These are phyloP conservation scores for Aspergillus quadricinctus DNA, from an alignment of 2,329 filamentous ascomycete genomes.

Conservation along the genomic window DNA sequence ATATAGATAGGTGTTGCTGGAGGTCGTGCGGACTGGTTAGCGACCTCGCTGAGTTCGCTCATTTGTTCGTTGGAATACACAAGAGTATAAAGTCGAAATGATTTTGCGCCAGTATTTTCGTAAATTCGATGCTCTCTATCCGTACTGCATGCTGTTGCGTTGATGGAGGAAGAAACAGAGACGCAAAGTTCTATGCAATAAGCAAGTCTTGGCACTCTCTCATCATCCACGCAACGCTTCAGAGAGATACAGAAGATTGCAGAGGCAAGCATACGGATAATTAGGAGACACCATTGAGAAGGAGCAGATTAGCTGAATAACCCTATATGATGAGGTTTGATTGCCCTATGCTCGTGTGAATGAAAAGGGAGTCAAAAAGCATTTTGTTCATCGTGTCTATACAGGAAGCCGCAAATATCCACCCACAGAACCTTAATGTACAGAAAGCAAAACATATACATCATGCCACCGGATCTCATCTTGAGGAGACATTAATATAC, in stretches of 20 bases:
- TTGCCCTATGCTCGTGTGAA: background rate
- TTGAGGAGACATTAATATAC: background rate
- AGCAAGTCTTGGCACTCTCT: background rate
- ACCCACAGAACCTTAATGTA: background rate
- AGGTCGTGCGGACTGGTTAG: conserved; percentile 23
- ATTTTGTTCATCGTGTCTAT: background rate
- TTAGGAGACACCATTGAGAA: background rate
- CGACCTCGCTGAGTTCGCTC: conserved; percentile 7
- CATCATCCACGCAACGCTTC: background rate
- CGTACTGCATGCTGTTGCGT: background rate
- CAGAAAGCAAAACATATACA: background rate
- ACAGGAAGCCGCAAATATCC: background rate
- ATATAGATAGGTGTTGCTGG: conserved; percentile 62
- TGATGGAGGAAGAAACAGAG: background rate
- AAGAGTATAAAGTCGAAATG: background rate
- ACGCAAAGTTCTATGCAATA: background rate
- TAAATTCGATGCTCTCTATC: background rate
- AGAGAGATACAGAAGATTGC: background rate
- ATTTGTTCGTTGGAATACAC: conserved; percentile 1
- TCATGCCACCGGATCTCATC: background rate
- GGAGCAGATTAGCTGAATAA: too few species aligned
- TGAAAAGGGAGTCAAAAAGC: background rate
- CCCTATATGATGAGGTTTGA: too few species aligned
- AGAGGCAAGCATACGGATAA: background rate
- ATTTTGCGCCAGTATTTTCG: background rate